phyloP scores from a whole-genome alignment of 108 stramenopile genomes.

The Pseudonitzschia pungens region DNA sequence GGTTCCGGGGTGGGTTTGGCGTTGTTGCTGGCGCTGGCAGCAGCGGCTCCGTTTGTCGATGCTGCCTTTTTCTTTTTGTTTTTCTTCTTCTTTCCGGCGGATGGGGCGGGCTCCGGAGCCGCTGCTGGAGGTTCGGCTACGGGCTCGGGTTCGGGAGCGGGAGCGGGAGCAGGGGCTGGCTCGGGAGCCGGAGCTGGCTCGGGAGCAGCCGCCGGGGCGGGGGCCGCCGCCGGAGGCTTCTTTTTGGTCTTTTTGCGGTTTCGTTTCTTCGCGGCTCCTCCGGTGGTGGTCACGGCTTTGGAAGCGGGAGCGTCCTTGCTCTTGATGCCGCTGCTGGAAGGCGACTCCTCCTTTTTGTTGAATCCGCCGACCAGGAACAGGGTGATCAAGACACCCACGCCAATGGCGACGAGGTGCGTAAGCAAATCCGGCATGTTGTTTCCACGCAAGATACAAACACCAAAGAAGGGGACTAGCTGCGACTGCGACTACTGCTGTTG shows the following conservation, averaged over 20 bases:
- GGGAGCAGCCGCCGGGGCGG: neutral
- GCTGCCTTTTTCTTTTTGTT: conserved; percentile 12
- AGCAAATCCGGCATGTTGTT: neutral
- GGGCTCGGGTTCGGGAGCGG: neutral
- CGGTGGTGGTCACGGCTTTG: neutral
- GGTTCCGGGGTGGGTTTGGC: neutral
- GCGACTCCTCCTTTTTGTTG: neutral
- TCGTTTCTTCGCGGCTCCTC: conserved; percentile 1
- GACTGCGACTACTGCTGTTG: no score
- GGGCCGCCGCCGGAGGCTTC: conserved; percentile 11
- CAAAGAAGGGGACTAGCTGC: no score
- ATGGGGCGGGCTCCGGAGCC: neutral
- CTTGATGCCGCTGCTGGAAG: neutral
- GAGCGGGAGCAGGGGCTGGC: neutral
- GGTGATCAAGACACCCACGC: conserved; percentile 10
- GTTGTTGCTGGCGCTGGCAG: no score
- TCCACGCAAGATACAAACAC: neutral
- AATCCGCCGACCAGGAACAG: neutral
- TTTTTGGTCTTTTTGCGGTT: conserved; percentile 21
- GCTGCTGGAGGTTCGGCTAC: neutral
- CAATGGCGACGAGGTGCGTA: conserved; percentile 4
- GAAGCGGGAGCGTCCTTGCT: neutral
- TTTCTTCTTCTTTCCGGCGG: conserved; percentile 6
- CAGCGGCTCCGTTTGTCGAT: neutral
- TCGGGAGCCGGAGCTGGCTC: conserved; percentile 1